A percentile compares a stretch with the other conserved stretches of the same genome.
These are phyloP conservation scores for Penicillium sp. DNA, from an alignment of 2,329 filamentous ascomycete genomes.

Conservation along the genomic window DNA sequence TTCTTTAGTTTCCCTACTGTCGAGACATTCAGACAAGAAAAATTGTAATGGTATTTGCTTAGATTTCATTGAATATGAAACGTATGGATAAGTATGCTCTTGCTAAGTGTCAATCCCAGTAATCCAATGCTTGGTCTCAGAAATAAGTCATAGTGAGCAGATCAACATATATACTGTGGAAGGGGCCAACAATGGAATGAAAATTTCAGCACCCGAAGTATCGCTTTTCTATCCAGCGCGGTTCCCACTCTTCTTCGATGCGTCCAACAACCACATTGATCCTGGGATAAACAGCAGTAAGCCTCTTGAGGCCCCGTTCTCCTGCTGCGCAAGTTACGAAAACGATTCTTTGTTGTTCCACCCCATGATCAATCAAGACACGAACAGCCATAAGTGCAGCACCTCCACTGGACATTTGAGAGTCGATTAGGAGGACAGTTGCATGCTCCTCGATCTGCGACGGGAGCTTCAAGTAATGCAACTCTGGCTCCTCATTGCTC, in stretches of 20 bases:
- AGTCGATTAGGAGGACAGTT: slow-evolving; percentile 81
- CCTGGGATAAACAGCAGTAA: slow-evolving; percentile 84
- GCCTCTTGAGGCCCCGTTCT: slow-evolving; percentile 73
- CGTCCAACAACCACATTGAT: slow-evolving; percentile 83
- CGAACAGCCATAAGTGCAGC: slow-evolving; percentile 88
- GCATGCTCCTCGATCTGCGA: slow-evolving; percentile 70
- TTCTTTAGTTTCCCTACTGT: background rate
- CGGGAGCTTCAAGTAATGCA: slow-evolving; percentile 84
- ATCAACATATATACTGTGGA: slow-evolving; percentile 5
- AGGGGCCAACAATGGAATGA: background rate
- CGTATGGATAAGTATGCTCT: background rate
- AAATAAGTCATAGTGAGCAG: background rate
- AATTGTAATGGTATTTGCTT: background rate
- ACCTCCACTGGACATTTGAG: slow-evolving; percentile 92
- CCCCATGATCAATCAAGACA: slow-evolving; percentile 91
- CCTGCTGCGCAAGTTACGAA: slow-evolving; percentile 92
- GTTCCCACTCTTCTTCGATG: slow-evolving; percentile 76
- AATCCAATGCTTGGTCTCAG: background rate
- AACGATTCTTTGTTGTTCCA: slow-evolving; percentile 77
- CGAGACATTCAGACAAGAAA: background rate
- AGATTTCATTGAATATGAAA: background rate
- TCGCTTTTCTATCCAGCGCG: slow-evolving; percentile 82
- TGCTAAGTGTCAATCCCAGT: background rate
- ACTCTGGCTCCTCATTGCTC: slow-evolving; percentile 81
- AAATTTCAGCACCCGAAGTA: slow-evolving; percentile 76